Percentiles rank a stretch among this genome's conserved stretches.
Conservation (phyloP, 306 rosid species). For the Cucurbita moschata region DNA sequence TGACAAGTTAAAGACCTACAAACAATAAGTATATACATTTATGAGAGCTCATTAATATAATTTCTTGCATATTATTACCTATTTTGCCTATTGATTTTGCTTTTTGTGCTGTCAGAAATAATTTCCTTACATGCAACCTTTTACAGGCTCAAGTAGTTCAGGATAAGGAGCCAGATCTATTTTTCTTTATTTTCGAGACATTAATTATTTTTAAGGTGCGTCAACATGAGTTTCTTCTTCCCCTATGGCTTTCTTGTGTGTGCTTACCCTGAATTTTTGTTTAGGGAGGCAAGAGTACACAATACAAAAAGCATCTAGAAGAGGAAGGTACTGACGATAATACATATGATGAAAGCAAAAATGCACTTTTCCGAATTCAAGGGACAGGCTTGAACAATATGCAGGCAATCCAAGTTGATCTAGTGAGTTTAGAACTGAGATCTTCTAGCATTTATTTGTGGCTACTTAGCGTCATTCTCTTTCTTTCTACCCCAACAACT, state of each 20-base stretch:
- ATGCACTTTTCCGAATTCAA: conserved; percentile 73
- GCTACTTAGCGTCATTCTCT: background rate
- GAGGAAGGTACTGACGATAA: conserved; percentile 45
- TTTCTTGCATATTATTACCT: background rate
- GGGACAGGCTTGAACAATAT: conserved; percentile 61
- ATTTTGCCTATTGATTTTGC: background rate
- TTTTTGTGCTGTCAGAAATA: background rate
- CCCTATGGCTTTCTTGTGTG: background rate
- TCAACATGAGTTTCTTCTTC: conserved; percentile 3
- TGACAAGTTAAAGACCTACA: background rate
- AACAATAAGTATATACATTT: background rate
- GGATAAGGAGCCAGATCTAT: conserved; percentile 73
- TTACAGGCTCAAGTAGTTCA: conserved; percentile 64
- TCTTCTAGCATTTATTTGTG: background rate
- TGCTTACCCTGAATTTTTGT: conserved; percentile 5
- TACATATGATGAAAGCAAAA: conserved; percentile 42
- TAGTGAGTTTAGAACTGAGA: conserved; percentile 32
- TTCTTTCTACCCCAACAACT: background rate
- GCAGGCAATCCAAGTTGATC: conserved; percentile 88
- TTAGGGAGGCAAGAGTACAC: conserved; percentile 69
- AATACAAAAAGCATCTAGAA: conserved; percentile 48
- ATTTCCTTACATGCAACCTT: conserved; percentile 9
- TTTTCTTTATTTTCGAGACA: conserved; percentile 59
- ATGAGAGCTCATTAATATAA: background rate
- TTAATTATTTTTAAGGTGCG: conserved; percentile 63